phyloP scores from a whole-genome alignment of 2,329 filamentous ascomycete species.

The Calonectria leucothoes region DNA sequence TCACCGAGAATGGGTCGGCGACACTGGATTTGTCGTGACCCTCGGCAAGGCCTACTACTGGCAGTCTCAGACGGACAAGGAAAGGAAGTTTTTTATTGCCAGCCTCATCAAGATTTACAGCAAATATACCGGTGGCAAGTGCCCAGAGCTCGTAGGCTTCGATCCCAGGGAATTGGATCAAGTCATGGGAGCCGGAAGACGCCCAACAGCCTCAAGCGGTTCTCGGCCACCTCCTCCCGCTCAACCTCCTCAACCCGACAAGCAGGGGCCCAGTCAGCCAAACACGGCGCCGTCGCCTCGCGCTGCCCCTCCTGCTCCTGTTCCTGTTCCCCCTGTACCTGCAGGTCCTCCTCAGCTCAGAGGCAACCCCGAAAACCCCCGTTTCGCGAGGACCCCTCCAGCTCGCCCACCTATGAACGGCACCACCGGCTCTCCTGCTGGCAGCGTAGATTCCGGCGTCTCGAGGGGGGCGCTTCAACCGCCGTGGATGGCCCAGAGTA shows the following conservation, averaged over 20 bases:
- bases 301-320: constrained; percentile 29
- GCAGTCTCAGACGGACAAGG: constrained; percentile 92
- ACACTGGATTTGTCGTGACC: constrained; percentile 86
- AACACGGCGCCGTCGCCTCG: constrained; percentile 31
- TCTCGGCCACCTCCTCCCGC: constrained; percentile 36
- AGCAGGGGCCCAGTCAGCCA: constrained; percentile 27
- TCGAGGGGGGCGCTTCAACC: constrained; percentile 55
- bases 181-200: constrained; percentile 71
- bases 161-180: constrained; percentile 82
- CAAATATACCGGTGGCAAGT: constrained; percentile 91
- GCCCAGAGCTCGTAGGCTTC: constrained; percentile 85
- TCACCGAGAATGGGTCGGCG: constrained; percentile 82
- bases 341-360: constrained; percentile 28
- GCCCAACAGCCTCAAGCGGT: constrained; percentile 42
- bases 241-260: constrained; percentile 40
- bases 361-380: constrained; percentile 39
- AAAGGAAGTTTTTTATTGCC: constrained; percentile 98
- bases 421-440: constrained; percentile 58
- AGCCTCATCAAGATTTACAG: constrained; percentile 96
- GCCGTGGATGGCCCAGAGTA: constrained; percentile 60
- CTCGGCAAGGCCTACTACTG: constrained; percentile 97
- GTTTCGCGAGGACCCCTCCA: constrained; percentile 43
- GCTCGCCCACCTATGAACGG: constrained; percentile 53
- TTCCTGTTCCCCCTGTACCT: constrained; percentile 29
- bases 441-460: constrained; percentile 62